These are phyloP conservation scores for Entonaema liquescens DNA, from an alignment of 495 filamentous ascomycete species.

Conservation along the genomic window DNA sequence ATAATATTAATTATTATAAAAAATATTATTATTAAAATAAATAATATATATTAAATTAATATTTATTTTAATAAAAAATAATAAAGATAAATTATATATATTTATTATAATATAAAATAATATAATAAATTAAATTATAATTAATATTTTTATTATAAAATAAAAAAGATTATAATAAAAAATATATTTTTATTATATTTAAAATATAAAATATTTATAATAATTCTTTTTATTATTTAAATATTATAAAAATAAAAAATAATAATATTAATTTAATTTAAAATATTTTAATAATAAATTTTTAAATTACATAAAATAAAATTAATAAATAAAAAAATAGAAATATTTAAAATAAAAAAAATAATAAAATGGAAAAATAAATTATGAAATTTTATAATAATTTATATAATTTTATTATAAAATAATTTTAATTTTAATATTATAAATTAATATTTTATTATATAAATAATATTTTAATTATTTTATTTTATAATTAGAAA, in stretches of 20 bases:
- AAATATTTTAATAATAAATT: neutral
- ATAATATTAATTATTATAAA: neutral
- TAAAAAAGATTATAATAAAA: neutral
- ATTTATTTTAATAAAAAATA: neutral
- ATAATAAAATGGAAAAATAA: neutral
- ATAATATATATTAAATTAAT: neutral
- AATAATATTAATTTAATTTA: neutral
- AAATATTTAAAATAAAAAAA: neutral
- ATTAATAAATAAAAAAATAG: too few relatives aligned
- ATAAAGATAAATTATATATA: neutral
- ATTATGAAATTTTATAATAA: neutral
- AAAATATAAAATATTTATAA: neutral
- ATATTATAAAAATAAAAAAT: neutral
- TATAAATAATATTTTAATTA: neutral
- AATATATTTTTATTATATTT: neutral
- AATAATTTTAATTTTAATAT: neutral
- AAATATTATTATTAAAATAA: neutral
- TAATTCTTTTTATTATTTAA: neutral
- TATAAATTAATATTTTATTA: neutral
- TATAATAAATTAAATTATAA: neutral
- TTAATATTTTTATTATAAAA: neutral
- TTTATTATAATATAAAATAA: neutral
- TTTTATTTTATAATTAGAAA: neutral
- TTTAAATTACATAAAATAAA: too few relatives aligned
- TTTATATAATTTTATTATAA: neutral